A percentile compares a stretch with the other conserved stretches of the same genome.
Evolutionary conservation across 345 rosid genomes (phyloP).

Genomic region (Heritiera fomes): DNA sequence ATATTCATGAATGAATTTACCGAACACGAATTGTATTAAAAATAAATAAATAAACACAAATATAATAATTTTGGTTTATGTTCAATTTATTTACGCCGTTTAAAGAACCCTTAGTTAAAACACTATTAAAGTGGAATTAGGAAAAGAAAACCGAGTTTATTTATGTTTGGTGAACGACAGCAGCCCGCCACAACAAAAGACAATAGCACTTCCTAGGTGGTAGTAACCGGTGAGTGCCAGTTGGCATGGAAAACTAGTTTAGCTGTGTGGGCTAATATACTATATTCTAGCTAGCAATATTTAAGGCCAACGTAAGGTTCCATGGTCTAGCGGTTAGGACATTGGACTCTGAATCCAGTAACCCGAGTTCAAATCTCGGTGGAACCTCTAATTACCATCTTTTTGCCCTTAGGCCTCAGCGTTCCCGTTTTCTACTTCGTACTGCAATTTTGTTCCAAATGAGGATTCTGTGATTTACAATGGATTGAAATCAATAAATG

Average conservation of each 20-base stretch:
- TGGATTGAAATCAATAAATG: not conserved
- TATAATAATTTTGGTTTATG: no score
- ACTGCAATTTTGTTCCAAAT: not conserved
- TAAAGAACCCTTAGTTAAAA: no score
- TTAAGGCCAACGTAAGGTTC: slow-evolving; percentile 24
- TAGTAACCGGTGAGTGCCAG: no score
- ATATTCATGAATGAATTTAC: no score
- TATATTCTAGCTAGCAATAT: no score
- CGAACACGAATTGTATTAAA: no score
- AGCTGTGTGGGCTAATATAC: no score
- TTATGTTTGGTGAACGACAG: not conserved
- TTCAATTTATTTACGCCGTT: no score
- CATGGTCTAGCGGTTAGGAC: slow-evolving; percentile 97
- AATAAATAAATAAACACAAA: no score
- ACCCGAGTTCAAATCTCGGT: slow-evolving; percentile 99
- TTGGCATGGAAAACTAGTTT: no score
- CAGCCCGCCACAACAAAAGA: not conserved
- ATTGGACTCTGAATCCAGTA: slow-evolving; percentile 96
- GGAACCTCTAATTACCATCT: slow-evolving; percentile 41
- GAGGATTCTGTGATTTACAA: not conserved
- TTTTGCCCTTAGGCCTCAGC: no score
- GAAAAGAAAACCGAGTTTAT: not conserved
- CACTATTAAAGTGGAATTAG: not conserved
- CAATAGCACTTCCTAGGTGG: not conserved
- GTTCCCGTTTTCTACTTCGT: not conserved